Evolutionary conservation across 2,329 filamentous ascomycete species (phyloP).

Genomic region (Mycosphaerella sp.): DNA sequence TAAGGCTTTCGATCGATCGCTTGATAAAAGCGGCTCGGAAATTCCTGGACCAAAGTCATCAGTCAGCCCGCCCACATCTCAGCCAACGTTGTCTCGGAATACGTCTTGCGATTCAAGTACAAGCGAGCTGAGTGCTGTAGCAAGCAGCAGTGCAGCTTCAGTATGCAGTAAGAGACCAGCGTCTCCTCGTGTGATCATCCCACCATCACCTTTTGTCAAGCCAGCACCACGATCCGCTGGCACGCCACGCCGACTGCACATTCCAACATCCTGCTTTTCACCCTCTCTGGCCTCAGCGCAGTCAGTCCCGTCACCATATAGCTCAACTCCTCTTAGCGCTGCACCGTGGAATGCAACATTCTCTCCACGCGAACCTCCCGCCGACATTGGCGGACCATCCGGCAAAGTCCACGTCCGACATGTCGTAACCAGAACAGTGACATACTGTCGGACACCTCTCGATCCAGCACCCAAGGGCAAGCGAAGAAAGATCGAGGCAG

Average conservation of each 20-base stretch:
- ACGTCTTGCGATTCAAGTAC: conserved; percentile 29
- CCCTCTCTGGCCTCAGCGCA: conserved; percentile 32
- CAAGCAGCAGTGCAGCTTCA: conserved; percentile 18
- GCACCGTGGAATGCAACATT: conserved; percentile 37
- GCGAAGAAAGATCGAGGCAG: conserved; percentile 63
- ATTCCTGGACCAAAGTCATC: conserved; percentile 30
- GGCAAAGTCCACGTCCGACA: conserved; percentile 66
- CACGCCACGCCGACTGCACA: conserved; percentile 60
- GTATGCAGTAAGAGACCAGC: conserved; percentile 21
- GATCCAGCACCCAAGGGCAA: conserved; percentile 89
- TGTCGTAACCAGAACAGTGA: conserved; percentile 90
- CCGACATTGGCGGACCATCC: conserved; percentile 25
- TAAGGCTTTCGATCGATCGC: conserved; percentile 30
- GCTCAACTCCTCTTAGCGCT: conserved; percentile 36
- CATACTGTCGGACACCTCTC: conserved; percentile 67
- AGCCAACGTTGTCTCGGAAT: conserved; percentile 33
- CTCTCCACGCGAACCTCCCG: conserved; percentile 62
- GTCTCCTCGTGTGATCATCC: conserved; percentile 40
- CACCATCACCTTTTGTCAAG: conserved; percentile 40
- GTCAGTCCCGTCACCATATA: conserved; percentile 63
- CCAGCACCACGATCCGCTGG: conserved; percentile 55
- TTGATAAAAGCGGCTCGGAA: conserved; percentile 22
- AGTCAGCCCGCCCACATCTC: conserved; percentile 28
- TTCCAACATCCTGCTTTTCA: conserved; percentile 71
- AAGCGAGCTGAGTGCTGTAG: conserved; percentile 15